Conservation (phyloP, 352 stramenopile species). For the Halophytophthora polymorphica region DNA sequence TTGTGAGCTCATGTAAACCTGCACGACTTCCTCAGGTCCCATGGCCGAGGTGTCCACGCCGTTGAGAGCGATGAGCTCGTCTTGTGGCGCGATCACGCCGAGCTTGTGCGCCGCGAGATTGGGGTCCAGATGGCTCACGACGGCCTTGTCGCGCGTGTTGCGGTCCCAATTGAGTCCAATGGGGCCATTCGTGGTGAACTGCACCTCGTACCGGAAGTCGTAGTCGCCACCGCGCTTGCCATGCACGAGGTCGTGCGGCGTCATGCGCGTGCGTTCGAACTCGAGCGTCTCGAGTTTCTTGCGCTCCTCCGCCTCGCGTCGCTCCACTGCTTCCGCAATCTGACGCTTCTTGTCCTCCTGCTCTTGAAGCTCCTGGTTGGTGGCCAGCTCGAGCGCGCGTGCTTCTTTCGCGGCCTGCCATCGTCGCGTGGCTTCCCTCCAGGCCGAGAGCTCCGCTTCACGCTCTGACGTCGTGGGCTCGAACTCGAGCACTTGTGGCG, state of each 20-base stretch:
- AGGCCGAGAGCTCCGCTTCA: slow-evolving; percentile 28
- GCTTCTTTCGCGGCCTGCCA: slow-evolving; percentile 33
- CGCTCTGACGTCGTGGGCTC: slow-evolving; percentile 32
- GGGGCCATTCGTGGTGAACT: slow-evolving; percentile 48
- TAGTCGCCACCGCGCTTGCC: slow-evolving; percentile 38
- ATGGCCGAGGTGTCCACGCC: slow-evolving; percentile 60
- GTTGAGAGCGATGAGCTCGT: slow-evolving; percentile 68
- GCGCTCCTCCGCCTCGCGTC: slow-evolving; percentile 25
- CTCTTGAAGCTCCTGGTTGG: slow-evolving; percentile 29
- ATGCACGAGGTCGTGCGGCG: slow-evolving; percentile 34
- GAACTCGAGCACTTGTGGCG: slow-evolving; percentile 45
- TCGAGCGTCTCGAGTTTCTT: slow-evolving; percentile 43
- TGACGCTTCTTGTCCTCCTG: slow-evolving; percentile 33
- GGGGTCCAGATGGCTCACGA: slow-evolving; percentile 60
- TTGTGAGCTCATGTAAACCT: slow-evolving; percentile 41
- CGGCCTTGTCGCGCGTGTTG: slow-evolving; percentile 36
- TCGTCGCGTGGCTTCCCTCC: slow-evolving; percentile 24
- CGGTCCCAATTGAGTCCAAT: slow-evolving; percentile 77
- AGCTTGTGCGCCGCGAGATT: slow-evolving; percentile 42
- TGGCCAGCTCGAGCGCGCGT: slow-evolving; percentile 27
- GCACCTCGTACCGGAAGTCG: slow-evolving; percentile 68
- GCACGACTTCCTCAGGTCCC: slow-evolving; percentile 45
- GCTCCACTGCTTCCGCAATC: slow-evolving; percentile 29
- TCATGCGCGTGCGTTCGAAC: slow-evolving; percentile 49
- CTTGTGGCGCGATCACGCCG: slow-evolving; percentile 45